Base-by-base conservation (phyloP, 1,139 yeast species). In the Fermentozyma sake region DNA sequence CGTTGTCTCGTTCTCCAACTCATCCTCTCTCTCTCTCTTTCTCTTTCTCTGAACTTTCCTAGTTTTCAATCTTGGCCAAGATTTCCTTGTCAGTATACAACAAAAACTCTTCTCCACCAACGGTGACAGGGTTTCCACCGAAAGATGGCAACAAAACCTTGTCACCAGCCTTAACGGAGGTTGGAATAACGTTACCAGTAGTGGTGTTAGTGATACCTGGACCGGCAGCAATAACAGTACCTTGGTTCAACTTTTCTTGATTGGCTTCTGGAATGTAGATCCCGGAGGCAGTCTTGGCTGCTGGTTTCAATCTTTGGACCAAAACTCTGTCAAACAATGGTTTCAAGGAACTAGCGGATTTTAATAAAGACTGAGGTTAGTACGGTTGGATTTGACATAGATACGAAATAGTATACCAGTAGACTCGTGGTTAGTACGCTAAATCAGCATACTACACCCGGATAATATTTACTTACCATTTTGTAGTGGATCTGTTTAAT, bases 251-350 rank as follows among this genome's bases (percentile, higher is more conserved):
- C 68, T 91, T 91, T 61, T 86, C 93, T 49, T 82, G 94, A 70
- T 89, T 87, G 71, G 86, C 86, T 67, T 91, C 98, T 40, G 98
- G 98, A 43, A 91, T 83, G 68, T 79, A 86, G 53, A 91, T 77
- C 51, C 98, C 98, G 25, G 95, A 80, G 32, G 96, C 85, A 34
- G 98, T 91, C 68, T 87, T 76, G 48, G 91, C 74, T 52, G 86
- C 79, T 35, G 96, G 95, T 73, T 87, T 87, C 52, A 84, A 64
- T 62, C 96, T 83, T 68, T 87, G 96, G 39, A 91, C 96, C 43
- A 91, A 76, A 35, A 91, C 91, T 66, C 97, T 83, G 78, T 91
- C 97, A 48, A 91, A 73, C 47, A 91, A 77, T 42, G 98, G 98
- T 48, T 81, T 79, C 52, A 91, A 82, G 41, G 87, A 73, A 64